Evolutionary conservation across 2,329 filamentous ascomycete genomes (phyloP).

Genomic region (Exophiala spinifera): DNA sequence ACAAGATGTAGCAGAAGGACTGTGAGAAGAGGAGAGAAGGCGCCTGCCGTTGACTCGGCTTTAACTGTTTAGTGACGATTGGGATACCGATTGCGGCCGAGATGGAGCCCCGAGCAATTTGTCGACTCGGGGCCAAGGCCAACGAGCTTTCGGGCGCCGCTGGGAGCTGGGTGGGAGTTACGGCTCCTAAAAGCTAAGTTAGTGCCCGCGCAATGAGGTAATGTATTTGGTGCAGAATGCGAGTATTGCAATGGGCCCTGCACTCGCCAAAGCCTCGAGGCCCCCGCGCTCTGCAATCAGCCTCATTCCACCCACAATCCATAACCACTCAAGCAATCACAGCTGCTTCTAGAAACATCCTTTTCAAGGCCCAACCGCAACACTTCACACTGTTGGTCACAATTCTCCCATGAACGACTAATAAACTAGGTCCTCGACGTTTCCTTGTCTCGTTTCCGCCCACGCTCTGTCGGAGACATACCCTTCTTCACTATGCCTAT

Average conservation of each 20-base stretch:
- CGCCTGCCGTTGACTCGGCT: conserved; percentile 8
- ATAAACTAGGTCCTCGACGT: neutral
- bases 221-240: neutral
- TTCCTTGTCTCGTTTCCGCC: too few relatives aligned
- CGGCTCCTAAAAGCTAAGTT: too few relatives aligned
- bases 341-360: conserved; percentile 13
- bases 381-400: neutral
- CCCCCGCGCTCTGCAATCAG: neutral
- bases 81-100: conserved; percentile 1
- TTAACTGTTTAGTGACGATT: conserved; percentile 10
- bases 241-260: too few relatives aligned
- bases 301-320: neutral
- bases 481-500: conserved; percentile 48
- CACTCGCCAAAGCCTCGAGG: too few relatives aligned
- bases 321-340: neutral
- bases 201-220: neutral
- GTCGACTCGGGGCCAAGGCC: neutral
- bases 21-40: conserved; percentile 10
- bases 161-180: too few relatives aligned
- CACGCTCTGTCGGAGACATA: neutral
- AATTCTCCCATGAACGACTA: neutral
- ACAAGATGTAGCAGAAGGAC: neutral
- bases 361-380: neutral
- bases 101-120: neutral
- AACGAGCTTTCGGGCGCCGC: too few relatives aligned